Conservation (phyloP, 306 rosid species). For the Hylodesmum podocarpum region DNA sequence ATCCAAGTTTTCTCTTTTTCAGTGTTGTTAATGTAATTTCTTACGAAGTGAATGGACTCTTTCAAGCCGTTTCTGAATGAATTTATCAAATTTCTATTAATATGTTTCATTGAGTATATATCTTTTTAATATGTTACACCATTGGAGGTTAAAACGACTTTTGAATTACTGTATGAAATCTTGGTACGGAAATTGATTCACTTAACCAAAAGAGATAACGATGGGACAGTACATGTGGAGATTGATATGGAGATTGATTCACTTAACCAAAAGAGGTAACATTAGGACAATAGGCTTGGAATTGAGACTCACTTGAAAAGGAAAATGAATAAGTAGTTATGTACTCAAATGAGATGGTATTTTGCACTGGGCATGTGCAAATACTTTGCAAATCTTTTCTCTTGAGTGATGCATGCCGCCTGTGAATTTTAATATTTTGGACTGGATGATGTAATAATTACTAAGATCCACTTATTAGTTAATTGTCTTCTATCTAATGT, state of each 20-base stretch:
- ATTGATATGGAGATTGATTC: no score
- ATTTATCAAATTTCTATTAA: background rate
- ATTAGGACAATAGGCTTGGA: background rate
- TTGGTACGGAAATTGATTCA: background rate
- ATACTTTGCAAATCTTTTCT: background rate
- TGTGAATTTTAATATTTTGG: background rate
- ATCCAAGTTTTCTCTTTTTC: no score
- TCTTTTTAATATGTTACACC: background rate
- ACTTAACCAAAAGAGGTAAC: background rate
- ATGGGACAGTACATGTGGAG: no score
- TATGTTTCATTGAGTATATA: background rate
- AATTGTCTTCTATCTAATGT: background rate
- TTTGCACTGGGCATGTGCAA: background rate
- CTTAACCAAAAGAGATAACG: no score
- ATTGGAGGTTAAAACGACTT: background rate
- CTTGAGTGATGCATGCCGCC: background rate
- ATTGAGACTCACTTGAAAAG: background rate
- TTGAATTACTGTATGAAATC: background rate
- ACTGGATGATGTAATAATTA: background rate
- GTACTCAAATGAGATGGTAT: background rate
- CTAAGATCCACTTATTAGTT: constrained; percentile 8
- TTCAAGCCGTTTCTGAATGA: background rate
- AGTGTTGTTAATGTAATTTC: background rate
- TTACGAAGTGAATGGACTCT: background rate
- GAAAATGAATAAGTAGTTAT: background rate